Conservation (phyloP, 192 early-diverging fungal species). For the Coemansia sp. region DNA sequence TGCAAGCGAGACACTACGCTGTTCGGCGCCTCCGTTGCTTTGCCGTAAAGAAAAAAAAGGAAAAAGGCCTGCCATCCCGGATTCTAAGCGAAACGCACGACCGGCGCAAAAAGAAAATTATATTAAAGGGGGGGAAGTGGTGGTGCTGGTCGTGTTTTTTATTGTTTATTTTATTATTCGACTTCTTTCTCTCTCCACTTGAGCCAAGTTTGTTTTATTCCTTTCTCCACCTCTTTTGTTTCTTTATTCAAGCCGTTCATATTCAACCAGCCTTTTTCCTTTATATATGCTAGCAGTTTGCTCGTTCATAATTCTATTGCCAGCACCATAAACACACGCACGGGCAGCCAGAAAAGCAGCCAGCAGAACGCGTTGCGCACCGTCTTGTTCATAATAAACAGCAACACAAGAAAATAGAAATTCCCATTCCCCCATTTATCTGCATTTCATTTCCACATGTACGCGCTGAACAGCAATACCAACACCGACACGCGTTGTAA, state of each 20-base stretch:
- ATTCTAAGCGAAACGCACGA: too few relatives aligned
- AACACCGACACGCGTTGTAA: background rate
- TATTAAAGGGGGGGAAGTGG: too few relatives aligned
- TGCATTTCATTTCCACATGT: background rate
- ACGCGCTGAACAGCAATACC: background rate
- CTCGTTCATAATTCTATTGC: too few relatives aligned
- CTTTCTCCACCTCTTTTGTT: background rate
- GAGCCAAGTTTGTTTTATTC: background rate
- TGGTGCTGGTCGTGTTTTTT: background rate
- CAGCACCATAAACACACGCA: too few relatives aligned
- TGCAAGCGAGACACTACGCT: slow-evolving; percentile 49
- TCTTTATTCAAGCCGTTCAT: background rate
- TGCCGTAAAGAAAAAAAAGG: too few relatives aligned
- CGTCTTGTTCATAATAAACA: background rate
- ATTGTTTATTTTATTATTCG: background rate
- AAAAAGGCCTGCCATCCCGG: too few relatives aligned
- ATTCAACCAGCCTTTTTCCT: too few relatives aligned
- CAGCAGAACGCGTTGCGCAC: background rate
- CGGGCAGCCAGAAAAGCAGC: too few relatives aligned
- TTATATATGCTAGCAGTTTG: too few relatives aligned
- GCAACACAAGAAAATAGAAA: background rate
- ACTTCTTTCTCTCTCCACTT: background rate
- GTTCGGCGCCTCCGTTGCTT: background rate
- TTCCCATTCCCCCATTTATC: background rate
- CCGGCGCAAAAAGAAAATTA: too few relatives aligned